These are phyloP conservation scores for Pythium aristosporum DNA, from an alignment of 352 stramenopile genomes.

Conservation along the genomic window DNA sequence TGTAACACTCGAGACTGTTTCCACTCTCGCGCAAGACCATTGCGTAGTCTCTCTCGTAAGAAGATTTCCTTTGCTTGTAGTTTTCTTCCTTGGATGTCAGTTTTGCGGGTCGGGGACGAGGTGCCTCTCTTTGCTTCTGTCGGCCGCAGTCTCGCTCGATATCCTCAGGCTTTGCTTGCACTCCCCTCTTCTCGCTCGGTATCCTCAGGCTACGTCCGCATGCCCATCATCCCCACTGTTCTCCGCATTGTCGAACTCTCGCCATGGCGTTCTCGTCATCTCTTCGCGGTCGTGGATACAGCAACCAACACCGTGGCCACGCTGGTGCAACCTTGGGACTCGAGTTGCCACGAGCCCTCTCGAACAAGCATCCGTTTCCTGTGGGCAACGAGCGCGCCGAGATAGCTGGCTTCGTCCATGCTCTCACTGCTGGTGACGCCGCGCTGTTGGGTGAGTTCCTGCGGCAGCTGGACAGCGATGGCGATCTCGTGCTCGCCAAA, in stretches of 20 bases:
- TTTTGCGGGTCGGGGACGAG: neutral
- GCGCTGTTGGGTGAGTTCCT: constrained; percentile 6
- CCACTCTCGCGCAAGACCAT: neutral
- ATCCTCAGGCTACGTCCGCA: no score
- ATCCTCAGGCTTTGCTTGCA: neutral
- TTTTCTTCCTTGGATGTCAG: neutral
- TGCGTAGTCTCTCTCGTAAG: neutral
- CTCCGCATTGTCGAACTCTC: no score
- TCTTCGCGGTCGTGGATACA: no score
- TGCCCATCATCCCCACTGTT: no score
- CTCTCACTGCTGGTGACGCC: neutral
- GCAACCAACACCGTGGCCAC: neutral
- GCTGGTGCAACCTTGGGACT: neutral
- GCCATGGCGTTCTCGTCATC: no score
- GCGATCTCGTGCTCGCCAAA: constrained; percentile 1
- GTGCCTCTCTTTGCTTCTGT: neutral
- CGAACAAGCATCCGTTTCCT: neutral
- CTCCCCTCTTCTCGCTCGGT: no score
- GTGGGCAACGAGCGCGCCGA: neutral
- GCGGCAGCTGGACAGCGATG: constrained; percentile 5
- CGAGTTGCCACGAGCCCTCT: neutral
- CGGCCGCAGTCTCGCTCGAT: neutral
- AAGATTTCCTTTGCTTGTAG: neutral
- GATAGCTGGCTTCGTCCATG: constrained; percentile 7
- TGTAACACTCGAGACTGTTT: neutral